phyloP scores from a whole-genome alignment of 1,139 yeast genomes.

The Entelexis paramagnoliae region DNA sequence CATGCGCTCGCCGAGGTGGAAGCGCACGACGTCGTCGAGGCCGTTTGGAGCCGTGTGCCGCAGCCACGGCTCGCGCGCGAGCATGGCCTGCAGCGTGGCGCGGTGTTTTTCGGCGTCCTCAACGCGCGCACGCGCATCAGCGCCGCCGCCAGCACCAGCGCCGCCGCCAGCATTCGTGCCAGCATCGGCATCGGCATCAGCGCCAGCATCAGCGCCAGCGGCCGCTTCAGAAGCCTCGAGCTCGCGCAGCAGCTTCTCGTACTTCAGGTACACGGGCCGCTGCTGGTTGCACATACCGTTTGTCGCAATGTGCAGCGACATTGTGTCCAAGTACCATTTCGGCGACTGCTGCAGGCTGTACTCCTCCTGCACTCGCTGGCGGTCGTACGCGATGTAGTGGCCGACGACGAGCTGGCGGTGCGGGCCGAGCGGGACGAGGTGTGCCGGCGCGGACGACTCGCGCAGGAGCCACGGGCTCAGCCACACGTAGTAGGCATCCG shows the following conservation, averaged over 20 bases:
- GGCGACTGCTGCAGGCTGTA: slow-evolving; percentile 57
- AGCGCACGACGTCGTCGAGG: slow-evolving; percentile 65
- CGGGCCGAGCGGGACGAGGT: slow-evolving; percentile 61
- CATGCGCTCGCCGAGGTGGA: slow-evolving; percentile 64
- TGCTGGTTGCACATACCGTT: slow-evolving; percentile 93
- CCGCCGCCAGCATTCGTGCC: no score
- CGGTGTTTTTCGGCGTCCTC: background rate
- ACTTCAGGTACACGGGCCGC: slow-evolving; percentile 49
- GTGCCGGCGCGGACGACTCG: slow-evolving; percentile 43
- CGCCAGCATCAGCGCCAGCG: no score
- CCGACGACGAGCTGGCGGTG: slow-evolving; percentile 61
- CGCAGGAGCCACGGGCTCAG: slow-evolving; percentile 70
- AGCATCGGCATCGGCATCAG: no score
- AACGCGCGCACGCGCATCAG: no score
- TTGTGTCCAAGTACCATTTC: slow-evolving; percentile 77
- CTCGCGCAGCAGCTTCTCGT: slow-evolving; percentile 5
- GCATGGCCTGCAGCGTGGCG: background rate
- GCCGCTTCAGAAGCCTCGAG: background rate
- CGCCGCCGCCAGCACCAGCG: no score
- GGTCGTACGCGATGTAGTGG: slow-evolving; percentile 81
- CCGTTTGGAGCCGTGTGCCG: slow-evolving; percentile 68
- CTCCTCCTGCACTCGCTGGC: slow-evolving; percentile 79
- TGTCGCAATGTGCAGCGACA: slow-evolving; percentile 85
- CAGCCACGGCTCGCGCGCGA: slow-evolving; percentile 54
- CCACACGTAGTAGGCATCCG: slow-evolving; percentile 90